Evolutionary conservation across 164 flowering plant genomes (phyloP).

Genomic region (Protea cynaroides): DNA sequence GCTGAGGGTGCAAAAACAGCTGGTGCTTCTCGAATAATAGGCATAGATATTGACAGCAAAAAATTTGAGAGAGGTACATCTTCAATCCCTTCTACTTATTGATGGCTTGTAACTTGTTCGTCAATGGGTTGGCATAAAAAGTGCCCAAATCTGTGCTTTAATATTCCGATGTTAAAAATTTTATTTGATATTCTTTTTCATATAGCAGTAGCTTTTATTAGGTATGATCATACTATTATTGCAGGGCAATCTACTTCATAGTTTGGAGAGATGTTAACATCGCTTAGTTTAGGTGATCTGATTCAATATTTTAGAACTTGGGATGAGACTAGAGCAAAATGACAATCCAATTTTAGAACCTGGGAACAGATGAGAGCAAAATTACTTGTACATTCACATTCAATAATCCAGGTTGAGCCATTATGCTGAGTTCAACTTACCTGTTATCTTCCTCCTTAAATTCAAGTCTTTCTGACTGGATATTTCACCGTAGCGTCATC

Average conservation of each 20-base stretch:
- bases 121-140: background rate
- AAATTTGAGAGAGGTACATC: constrained; percentile 68
- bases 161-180: background rate
- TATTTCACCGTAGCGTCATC: no score
- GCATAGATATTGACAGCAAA: constrained; percentile 85
- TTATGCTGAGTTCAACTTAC: no score
- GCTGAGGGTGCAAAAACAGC: constrained; percentile 98
- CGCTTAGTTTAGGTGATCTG: no score
- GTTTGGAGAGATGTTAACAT: no score
- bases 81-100: background rate
- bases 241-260: background rate
- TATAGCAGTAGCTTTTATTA: background rate
- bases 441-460: no score
- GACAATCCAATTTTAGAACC: no score
- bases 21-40: constrained; percentile 96
- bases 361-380: no score
- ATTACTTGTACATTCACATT: no score
- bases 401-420: no score
- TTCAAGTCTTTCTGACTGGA: no score
- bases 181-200: background rate
- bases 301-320: no score
- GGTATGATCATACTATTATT: background rate
- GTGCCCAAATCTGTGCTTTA: background rate
- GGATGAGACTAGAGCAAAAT: no score
- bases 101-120: background rate